Conservation (phyloP, 352 stramenopile genomes). For the Phytophthora aleatoria region DNA sequence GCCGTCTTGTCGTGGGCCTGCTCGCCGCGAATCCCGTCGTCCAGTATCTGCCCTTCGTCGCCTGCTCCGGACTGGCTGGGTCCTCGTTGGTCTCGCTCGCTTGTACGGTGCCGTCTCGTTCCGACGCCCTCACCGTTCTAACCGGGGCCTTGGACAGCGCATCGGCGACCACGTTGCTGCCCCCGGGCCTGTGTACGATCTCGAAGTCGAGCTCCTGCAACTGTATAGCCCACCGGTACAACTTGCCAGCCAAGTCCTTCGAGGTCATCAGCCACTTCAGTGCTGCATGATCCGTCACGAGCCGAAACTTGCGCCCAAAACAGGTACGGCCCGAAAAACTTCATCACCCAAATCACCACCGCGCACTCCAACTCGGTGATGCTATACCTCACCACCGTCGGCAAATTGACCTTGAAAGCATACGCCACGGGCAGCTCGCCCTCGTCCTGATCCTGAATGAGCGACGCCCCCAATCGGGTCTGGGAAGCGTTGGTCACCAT, state of each 20-base stretch:
- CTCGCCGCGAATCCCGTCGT: too few relatives aligned
- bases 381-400: background rate
- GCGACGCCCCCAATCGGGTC: background rate
- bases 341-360: background rate
- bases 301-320: background rate
- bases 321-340: background rate
- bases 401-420: background rate
- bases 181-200: background rate
- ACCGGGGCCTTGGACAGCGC: background rate
- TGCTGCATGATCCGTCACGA: background rate
- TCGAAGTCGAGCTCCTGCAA: background rate
- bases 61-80: too few relatives aligned
- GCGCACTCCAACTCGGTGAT: background rate
- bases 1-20: too few relatives aligned
- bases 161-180: background rate
- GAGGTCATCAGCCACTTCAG: background rate
- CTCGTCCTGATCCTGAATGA: background rate
- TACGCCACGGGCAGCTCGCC: background rate
- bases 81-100: too few relatives aligned
- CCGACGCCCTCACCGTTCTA: background rate
- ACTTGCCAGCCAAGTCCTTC: background rate
- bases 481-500: background rate
- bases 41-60: too few relatives aligned
- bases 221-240: background rate
- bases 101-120: too few relatives aligned